A percentile compares a stretch with the other conserved stretches of the same genome.
phyloP scores from a whole-genome alignment of 2,329 filamentous ascomycete genomes.

The Xylariales sp. region DNA sequence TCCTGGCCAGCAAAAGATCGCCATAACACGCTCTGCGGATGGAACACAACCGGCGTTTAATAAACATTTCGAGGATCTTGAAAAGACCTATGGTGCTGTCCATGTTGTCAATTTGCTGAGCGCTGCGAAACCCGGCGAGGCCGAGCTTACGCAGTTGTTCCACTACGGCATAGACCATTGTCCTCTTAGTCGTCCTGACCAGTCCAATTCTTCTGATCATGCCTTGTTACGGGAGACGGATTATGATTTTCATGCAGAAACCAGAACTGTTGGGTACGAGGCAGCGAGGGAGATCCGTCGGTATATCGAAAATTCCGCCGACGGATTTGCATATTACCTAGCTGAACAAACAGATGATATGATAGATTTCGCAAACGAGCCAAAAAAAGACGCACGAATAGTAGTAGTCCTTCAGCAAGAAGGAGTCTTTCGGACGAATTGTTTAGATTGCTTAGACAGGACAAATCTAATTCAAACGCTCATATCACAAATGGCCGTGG shows the following conservation, averaged over 20 bases:
- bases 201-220: conserved; percentile 72
- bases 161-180: conserved; percentile 80
- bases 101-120: conserved; percentile 96
- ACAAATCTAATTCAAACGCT: conserved; percentile 97
- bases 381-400: conserved; percentile 57
- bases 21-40: conserved; percentile 86
- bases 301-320: conserved; percentile 81
- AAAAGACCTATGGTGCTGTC: conserved; percentile 86
- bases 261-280: conserved; percentile 88
- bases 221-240: conserved; percentile 83
- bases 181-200: conserved; percentile 72
- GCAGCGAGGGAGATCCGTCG: conserved; percentile 86
- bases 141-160: conserved; percentile 84
- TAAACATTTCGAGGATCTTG: conserved; percentile 91
- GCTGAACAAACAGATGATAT: conserved; percentile 76
- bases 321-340: conserved; percentile 93
- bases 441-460: conserved; percentile 92
- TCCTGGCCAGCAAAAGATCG: conserved; percentile 94
- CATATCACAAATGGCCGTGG: conserved; percentile 91
- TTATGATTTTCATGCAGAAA: conserved; percentile 97
- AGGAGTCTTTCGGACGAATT: conserved; percentile 96
- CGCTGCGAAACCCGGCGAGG: conserved; percentile 85
- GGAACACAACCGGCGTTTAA: conserved; percentile 95
- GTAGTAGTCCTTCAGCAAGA: conserved; percentile 88
- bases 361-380: conserved; percentile 52